Conservation (phyloP, 306 rosid genomes). For the Cicer arietinum region DNA sequence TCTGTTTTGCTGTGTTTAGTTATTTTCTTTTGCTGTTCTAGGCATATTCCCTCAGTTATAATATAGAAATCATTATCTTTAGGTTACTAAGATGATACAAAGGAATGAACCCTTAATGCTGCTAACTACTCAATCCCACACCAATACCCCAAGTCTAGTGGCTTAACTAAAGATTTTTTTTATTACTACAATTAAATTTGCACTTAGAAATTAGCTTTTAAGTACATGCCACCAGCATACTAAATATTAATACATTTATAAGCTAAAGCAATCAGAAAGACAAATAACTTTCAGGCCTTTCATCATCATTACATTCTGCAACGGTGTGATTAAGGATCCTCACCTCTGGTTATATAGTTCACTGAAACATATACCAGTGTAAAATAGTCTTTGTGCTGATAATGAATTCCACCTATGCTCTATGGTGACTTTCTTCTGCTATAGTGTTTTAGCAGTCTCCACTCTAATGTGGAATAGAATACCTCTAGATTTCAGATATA, state of each 20-base stretch:
- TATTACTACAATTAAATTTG: conserved; percentile 23
- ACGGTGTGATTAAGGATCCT: conserved; percentile 4
- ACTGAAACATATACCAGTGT: conserved; percentile 22
- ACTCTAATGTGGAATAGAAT: conserved; percentile 37
- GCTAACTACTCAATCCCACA: neutral
- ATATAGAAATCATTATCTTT: conserved; percentile 2
- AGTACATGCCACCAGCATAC: conserved; percentile 4
- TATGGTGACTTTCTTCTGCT: conserved; percentile 26
- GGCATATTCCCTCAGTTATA: neutral
- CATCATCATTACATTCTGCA: neutral
- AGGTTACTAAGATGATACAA: neutral
- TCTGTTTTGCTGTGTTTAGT: neutral
- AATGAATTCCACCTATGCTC: conserved; percentile 35
- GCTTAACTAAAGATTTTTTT: neutral
- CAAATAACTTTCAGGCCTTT: neutral
- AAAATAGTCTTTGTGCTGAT: neutral
- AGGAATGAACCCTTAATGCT: conserved; percentile 4
- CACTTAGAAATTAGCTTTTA: conserved; percentile 17
- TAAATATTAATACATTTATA: conserved; percentile 19
- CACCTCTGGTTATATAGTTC: conserved; percentile 20
- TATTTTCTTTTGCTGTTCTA: neutral
- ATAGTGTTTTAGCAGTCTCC: conserved; percentile 6
- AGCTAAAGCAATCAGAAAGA: conserved; percentile 28
- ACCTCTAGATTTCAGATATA: conserved; percentile 37
- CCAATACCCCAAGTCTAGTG: neutral